phyloP scores from a whole-genome alignment of 2,329 filamentous ascomycete genomes.

The Aspergillus luchuensis region DNA sequence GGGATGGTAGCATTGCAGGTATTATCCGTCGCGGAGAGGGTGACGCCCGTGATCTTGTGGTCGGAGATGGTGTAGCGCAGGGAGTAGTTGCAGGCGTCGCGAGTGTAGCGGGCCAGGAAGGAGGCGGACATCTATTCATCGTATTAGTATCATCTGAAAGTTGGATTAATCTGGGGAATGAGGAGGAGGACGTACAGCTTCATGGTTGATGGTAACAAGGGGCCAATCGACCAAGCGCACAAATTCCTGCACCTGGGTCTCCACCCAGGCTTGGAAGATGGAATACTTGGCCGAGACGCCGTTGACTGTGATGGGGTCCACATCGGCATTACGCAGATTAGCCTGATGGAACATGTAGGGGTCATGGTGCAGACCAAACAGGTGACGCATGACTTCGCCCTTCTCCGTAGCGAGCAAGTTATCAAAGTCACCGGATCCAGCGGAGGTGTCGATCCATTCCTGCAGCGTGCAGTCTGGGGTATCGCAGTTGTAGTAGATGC shows the following conservation, averaged over 20 bases:
- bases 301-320: constrained; percentile 52
- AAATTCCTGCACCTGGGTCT: constrained; percentile 57
- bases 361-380: constrained; percentile 59
- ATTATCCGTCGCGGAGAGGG: constrained; percentile 53
- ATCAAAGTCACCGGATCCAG: constrained; percentile 55
- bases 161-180: too few species aligned
- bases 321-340: constrained; percentile 58
- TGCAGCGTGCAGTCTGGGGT: constrained; percentile 57
- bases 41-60: constrained; percentile 53
- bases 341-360: constrained; percentile 67
- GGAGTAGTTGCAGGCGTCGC: constrained; percentile 56
- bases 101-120: constrained; percentile 57
- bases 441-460: constrained; percentile 64
- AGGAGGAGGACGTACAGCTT: constrained; percentile 45
- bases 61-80: constrained; percentile 50
- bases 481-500: constrained; percentile 68
- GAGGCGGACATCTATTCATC: constrained; percentile 43
- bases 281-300: constrained; percentile 51
- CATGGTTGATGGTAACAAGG: constrained; percentile 58
- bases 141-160: constrained; percentile 1
- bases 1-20: constrained; percentile 56
- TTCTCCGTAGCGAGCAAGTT: constrained; percentile 56
- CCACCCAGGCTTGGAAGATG: constrained; percentile 60
- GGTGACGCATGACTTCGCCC: constrained; percentile 57
- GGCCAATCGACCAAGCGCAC: constrained; percentile 57